Base-by-base conservation (phyloP, 768 basidiomycete species). In the Filobasidium floriforme region DNA sequence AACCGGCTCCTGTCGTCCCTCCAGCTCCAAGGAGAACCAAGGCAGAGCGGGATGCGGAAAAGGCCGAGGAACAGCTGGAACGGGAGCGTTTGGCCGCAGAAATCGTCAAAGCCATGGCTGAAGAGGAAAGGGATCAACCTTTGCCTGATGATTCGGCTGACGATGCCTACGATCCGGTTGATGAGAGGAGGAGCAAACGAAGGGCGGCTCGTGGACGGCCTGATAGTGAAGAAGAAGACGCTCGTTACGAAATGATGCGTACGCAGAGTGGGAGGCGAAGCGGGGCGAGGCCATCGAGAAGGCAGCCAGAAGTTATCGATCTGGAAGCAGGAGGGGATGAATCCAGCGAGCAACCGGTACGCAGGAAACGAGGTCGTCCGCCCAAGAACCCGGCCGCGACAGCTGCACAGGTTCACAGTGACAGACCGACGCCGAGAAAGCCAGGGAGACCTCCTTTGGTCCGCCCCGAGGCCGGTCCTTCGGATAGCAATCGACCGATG, bases 41-140 rank as follows among this genome's bases (percentile, higher is more conserved):
- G 59, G 64, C 54, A 57, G 54, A 60, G 19, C 41, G 64, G 24
- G 26, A 54, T 44, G 32, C 54, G 32, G 14, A 43, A 51, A 26
- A 54, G 29, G 55, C n/a, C 7, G 63, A 57, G 22, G 41, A 59
- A 24, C 54, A 41, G 29, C 19, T 44, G 41, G 63, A 65, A 37
- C 40, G 40, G 41, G 28, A 49, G 26, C 41, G 59, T 6, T 44
- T 52, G 15, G 29, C 14, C 19, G 64, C 46, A 29, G 64, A 65
- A 26, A 15, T 57, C 15, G 26, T 24, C 12, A 15, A 32, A 26
- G 54, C 54, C 29, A 57, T 57, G 54, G 54, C 54, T 22, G 22
- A 57, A 28, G 54, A 57, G 54, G 54, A 57, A 32, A 2, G 29
- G 15, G 29, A 57, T 15, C 24, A 57, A 32, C 54, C 54, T 7